Conservation (phyloP, 2,329 filamentous ascomycete genomes). For the Uncinocarpus reesii region DNA sequence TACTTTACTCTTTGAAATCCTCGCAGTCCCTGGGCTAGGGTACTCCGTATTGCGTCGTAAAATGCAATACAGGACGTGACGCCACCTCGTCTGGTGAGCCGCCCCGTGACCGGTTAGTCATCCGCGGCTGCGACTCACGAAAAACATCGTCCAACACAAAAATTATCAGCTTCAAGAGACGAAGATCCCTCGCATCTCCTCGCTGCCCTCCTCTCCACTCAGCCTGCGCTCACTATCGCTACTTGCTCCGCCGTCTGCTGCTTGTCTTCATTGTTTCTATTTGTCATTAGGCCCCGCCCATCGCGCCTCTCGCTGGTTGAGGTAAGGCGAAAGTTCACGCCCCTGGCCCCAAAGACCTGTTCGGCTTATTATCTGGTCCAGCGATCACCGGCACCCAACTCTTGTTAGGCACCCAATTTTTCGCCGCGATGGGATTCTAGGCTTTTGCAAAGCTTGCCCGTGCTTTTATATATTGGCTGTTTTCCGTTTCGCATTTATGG, state of each 20-base stretch:
- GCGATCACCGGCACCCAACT: conserved; percentile 3
- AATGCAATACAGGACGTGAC: background rate
- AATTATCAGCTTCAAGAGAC: background rate
- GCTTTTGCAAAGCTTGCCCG: background rate
- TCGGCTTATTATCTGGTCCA: conserved; percentile 6
- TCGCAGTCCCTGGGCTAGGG: too few relatives aligned
- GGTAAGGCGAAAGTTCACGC: background rate
- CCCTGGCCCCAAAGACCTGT: background rate
- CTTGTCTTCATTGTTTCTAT: background rate
- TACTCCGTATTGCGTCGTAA: background rate
- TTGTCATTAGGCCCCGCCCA: background rate
- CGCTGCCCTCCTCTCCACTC: background rate
- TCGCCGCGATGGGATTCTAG: conserved; percentile 5
- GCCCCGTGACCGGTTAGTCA: conserved; percentile 12
- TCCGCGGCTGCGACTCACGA: conserved; percentile 3
- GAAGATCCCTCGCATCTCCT: background rate
- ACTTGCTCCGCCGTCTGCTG: background rate
- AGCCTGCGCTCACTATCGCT: background rate
- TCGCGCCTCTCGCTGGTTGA: background rate
- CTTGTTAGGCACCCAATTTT: background rate
- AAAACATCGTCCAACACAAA: conserved; percentile 8
- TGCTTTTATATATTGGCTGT: background rate
- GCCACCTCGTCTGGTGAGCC: background rate
- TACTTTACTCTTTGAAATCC: conserved; percentile 1
- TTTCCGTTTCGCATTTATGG: conserved; percentile 8